phyloP scores from a whole-genome alignment of 441 rosid genomes.

The Hura crepitans region DNA sequence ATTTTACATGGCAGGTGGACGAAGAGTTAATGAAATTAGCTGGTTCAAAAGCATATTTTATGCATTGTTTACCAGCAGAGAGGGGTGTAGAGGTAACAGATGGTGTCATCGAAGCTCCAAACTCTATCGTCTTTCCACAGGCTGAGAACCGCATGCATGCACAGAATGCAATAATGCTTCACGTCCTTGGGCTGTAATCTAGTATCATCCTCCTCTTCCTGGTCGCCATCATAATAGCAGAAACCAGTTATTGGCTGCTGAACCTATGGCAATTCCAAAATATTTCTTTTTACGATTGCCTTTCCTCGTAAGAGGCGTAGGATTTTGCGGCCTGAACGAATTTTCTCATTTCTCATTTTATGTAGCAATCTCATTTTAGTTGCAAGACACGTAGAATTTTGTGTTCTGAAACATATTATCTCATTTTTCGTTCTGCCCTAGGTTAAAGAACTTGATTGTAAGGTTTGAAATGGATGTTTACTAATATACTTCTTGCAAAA shows the following conservation, averaged over 20 bases:
- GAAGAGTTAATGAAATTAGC: conserved; percentile 84
- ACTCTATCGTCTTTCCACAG: conserved; percentile 95
- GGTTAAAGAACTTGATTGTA: neutral
- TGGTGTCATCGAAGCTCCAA: conserved; percentile 79
- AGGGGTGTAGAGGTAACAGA: conserved; percentile 93
- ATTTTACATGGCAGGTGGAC: conserved; percentile 53
- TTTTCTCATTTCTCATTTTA: no score
- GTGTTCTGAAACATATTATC: neutral
- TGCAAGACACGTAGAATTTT: conserved; percentile 2
- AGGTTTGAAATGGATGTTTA: neutral
- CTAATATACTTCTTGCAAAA: no score
- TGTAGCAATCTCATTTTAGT: neutral
- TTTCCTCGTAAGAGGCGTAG: no score
- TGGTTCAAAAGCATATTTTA: conserved; percentile 79
- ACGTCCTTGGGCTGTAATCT: conserved; percentile 56
- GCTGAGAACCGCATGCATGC: conserved; percentile 99
- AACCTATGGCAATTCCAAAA: neutral
- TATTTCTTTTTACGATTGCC: no score
- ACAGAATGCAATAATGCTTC: conserved; percentile 91
- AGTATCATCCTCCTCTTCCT: neutral
- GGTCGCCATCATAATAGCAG: neutral
- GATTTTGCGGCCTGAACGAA: no score
- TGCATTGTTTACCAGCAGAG: conserved; percentile 98
- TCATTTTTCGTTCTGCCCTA: no score
- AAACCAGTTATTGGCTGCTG: neutral